Base-by-base conservation (phyloP, 2,329 filamentous ascomycete species). In the Ceratocystis eucalypticola region DNA sequence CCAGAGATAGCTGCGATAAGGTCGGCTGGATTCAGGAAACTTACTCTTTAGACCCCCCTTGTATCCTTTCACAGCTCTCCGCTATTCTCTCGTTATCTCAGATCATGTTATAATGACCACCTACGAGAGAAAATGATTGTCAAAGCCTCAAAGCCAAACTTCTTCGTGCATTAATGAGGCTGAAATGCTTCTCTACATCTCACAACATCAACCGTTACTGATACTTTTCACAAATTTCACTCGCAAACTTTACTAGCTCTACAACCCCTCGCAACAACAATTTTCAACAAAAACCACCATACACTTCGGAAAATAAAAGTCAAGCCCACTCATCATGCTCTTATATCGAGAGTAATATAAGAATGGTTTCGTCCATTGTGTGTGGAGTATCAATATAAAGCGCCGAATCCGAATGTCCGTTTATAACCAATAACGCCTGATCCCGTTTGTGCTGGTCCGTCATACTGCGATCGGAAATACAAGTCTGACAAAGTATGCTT, bases 351-450 rank as follows among this genome's bases (percentile, higher is more conserved):
- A 22, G 41, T 20, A 63, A 48, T 7, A 20, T 37, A 17, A 33
- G 8, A 12, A 33, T 10, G 28, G 5, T 22, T 17, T 45, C 22
- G 22, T 65, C n/a, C 37, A 63, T 67, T 48, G 45, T 59, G 50
- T 63, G 12, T 10, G 33, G 7, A 20, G 46, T 57, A 66, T 66
- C 44, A 63, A 4, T 20, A 68, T 59, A 66, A 63, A 30, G 41
- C 20, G 17, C 33, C 33, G 64, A 68, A 44, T 44, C 22, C 37
- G 44, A 62, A 30, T 61, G 15, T 4, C 65, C 55, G 28, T 65
- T 61, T 61, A 61, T 41, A 64, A 17, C 50, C 67, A 7, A 61
- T 44, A 68, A 68, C 67, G 67, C 61, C 67, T 55, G 45, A 12
- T 64, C 59, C 61, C 44, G 59, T 64, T 41, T 41, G 55, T 41